A percentile compares a stretch with the other conserved stretches of the same genome.
Evolutionary conservation across 495 filamentous ascomycete species (phyloP).

Genomic region (Penicillium dipodomyicola): DNA sequence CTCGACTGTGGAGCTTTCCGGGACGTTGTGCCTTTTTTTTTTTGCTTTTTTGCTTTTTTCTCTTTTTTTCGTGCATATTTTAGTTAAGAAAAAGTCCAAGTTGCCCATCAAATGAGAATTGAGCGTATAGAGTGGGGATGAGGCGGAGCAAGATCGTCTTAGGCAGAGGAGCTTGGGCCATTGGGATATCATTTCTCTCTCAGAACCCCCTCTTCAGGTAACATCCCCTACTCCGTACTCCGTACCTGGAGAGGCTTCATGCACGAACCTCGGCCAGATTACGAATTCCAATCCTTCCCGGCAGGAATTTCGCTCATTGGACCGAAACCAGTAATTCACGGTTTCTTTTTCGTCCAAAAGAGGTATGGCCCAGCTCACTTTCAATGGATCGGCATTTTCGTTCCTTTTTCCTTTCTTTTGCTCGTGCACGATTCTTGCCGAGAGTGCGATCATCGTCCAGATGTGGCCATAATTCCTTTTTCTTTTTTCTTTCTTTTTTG

Average conservation of each 20-base stretch:
- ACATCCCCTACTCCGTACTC: constrained; percentile 12
- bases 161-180: constrained; percentile 41
- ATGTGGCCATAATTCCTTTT: not conserved
- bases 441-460: constrained; percentile 1
- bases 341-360: constrained; percentile 23
- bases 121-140: constrained; percentile 23
- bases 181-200: constrained; percentile 18
- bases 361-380: constrained; percentile 23
- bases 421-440: constrained; percentile 19
- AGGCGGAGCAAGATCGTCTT: constrained; percentile 33
- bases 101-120: constrained; percentile 15
- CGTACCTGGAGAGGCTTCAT: constrained; percentile 33
- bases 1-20: constrained; percentile 27
- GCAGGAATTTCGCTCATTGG: constrained; percentile 43
- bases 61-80: constrained; percentile 10
- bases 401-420: constrained; percentile 5
- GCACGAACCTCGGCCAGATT: constrained; percentile 32
- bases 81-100: constrained; percentile 11
- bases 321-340: constrained; percentile 25
- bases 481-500: constrained; percentile 9
- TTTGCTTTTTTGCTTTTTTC: too few relatives aligned
- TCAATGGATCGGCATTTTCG: constrained; percentile 29
- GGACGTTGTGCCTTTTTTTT: constrained; percentile 17
- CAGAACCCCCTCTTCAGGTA: constrained; percentile 14
- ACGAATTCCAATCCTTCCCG: constrained; percentile 28